phyloP scores from a whole-genome alignment of 1,139 yeast species.

The Pneumocystis jirovecii region DNA sequence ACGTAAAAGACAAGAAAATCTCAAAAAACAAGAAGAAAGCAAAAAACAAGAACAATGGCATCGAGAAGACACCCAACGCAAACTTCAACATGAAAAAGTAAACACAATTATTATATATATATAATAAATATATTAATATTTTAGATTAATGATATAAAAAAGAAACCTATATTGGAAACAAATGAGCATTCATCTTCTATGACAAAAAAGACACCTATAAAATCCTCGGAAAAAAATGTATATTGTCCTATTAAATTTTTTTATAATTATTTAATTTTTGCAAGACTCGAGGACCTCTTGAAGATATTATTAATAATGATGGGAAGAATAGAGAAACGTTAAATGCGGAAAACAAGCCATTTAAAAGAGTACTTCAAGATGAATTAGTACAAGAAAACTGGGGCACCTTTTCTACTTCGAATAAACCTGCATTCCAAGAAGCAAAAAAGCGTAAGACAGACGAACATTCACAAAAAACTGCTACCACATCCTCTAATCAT shows the following conservation, averaged over 20 bases:
- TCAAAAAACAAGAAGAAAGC: conserved; percentile 11
- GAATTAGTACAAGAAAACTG: neutral
- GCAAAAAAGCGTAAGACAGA: neutral
- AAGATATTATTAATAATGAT: neutral
- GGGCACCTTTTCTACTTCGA: neutral
- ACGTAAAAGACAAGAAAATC: conserved; percentile 10
- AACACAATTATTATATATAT: conserved; percentile 3
- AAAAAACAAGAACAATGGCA: conserved; percentile 8
- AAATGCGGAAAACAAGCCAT: neutral
- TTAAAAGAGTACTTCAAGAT: neutral
- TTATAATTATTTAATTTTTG: neutral
- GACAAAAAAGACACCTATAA: neutral
- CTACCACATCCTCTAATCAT: neutral
- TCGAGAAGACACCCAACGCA: conserved; percentile 4
- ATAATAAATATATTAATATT: conserved; percentile 6
- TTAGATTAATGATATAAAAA: conserved; percentile 4
- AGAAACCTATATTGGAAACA: neutral
- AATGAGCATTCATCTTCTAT: neutral
- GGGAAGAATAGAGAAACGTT: neutral
- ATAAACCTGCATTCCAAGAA: neutral
- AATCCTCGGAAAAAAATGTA: neutral
- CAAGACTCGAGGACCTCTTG: neutral
- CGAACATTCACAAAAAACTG: neutral
- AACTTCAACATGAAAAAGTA: conserved; percentile 6
- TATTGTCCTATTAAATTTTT: neutral